Conservation (phyloP, 495 filamentous ascomycete species). For the Melanomma pulvis-pyrius region DNA sequence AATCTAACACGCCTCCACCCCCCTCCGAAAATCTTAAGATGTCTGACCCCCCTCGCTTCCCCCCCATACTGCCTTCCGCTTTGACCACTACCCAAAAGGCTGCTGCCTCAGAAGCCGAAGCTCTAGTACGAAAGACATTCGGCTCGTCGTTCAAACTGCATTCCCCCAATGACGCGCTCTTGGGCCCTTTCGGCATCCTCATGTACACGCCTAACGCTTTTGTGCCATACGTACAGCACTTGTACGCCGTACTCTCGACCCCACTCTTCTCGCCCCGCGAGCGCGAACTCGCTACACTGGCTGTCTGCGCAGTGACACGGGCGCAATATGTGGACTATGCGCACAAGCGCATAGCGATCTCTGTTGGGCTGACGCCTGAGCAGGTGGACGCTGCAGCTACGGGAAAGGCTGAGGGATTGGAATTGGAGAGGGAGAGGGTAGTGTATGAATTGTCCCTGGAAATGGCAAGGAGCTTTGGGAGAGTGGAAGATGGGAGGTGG, state of each 20-base stretch:
- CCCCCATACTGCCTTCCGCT: neutral
- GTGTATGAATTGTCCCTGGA: neutral
- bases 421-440: neutral
- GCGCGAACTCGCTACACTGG: conserved; percentile 5
- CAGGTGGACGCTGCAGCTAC: neutral
- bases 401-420: neutral
- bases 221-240: neutral
- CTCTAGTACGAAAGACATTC: neutral
- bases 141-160: neutral
- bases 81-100: neutral
- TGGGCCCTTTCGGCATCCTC: neutral
- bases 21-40: neutral
- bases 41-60: neutral
- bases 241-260: neutral
- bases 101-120: neutral
- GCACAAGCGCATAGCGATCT: neutral
- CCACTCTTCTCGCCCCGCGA: neutral
- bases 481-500: neutral
- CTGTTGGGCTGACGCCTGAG: conserved; percentile 2
- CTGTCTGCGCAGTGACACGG: neutral
- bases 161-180: neutral
- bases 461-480: neutral
- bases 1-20: no score
- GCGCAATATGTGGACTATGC: conserved; percentile 1
- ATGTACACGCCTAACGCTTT: neutral